phyloP scores from a whole-genome alignment of 208 protist genomes.

The Crithidia thermophila region DNA sequence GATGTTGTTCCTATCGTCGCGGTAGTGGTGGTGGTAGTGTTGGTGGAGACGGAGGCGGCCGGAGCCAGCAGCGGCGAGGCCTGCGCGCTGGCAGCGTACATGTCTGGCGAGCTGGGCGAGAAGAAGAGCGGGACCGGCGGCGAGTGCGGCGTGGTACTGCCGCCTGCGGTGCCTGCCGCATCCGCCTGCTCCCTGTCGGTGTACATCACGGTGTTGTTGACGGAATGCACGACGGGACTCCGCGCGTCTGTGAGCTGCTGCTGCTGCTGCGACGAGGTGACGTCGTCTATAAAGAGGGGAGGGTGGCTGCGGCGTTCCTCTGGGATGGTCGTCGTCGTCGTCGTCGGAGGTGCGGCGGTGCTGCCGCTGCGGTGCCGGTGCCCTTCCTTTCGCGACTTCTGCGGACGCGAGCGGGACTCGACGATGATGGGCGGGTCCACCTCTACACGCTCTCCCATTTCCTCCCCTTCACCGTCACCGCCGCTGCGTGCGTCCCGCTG shows the following conservation, averaged over 20 bases:
- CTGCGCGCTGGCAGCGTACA: conserved; percentile 3
- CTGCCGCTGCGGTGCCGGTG: neutral
- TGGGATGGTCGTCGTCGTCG: conserved; percentile 1
- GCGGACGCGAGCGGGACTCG: neutral
- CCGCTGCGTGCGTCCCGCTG: neutral
- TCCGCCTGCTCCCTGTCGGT: neutral
- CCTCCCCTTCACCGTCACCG: neutral
- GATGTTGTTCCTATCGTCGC: neutral
- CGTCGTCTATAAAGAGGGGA: neutral
- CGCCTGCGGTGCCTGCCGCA: neutral
- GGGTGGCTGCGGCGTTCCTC: conserved; percentile 9
- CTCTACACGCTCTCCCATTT: neutral
- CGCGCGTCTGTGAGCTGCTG: neutral
- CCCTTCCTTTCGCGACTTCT: neutral
- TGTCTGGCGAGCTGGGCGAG: neutral
- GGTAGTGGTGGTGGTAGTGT: too few relatives aligned
- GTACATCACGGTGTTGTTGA: conserved; percentile 15
- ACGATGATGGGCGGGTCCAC: conserved; percentile 24
- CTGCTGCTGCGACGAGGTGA: neutral
- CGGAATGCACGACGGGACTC: conserved; percentile 15
- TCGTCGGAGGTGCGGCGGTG: neutral
- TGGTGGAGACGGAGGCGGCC: neutral
- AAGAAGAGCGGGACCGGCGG: neutral
- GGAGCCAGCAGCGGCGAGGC: conserved; percentile 24
- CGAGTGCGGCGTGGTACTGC: neutral